Conservation (phyloP, 805 yeast genomes). For the Kockiozyma suomiensis region DNA sequence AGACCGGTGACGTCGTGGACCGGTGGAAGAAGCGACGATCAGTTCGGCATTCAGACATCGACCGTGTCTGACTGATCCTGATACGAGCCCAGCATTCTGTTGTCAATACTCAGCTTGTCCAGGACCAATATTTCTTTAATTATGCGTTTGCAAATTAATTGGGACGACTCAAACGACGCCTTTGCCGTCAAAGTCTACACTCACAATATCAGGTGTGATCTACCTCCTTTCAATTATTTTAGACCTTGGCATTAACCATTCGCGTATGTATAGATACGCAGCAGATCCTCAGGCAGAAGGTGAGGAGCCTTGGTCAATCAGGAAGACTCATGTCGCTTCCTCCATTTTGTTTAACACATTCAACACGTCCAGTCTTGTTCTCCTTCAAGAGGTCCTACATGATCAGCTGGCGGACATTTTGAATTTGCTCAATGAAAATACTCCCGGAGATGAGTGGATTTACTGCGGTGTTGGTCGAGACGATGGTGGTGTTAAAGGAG, state of each 20-base stretch:
- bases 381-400: slow-evolving; percentile 53
- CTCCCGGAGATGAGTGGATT: slow-evolving; percentile 44
- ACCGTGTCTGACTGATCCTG: too few species aligned
- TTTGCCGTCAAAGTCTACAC: slow-evolving; percentile 24
- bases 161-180: slow-evolving; percentile 24
- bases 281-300: slow-evolving; percentile 34
- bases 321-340: slow-evolving; percentile 46
- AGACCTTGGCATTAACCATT: not conserved
- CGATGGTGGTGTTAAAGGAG: slow-evolving; percentile 56
- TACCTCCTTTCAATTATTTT: not conserved
- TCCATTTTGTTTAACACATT: slow-evolving; percentile 48
- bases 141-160: slow-evolving; percentile 14
- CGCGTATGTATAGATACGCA: slow-evolving; percentile 34
- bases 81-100: too few species aligned
- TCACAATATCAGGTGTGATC: slow-evolving; percentile 27
- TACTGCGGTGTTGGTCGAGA: slow-evolving; percentile 57
- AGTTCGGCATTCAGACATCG: too few species aligned
- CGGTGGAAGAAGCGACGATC: too few species aligned
- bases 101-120: too few species aligned
- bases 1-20: too few species aligned
- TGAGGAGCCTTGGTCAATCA: slow-evolving; percentile 52
- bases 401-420: slow-evolving; percentile 53
- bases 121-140: not conserved
- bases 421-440: slow-evolving; percentile 36
- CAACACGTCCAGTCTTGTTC: slow-evolving; percentile 46